phyloP scores from a whole-genome alignment of 345 rosid genomes.

The Citrus medica region DNA sequence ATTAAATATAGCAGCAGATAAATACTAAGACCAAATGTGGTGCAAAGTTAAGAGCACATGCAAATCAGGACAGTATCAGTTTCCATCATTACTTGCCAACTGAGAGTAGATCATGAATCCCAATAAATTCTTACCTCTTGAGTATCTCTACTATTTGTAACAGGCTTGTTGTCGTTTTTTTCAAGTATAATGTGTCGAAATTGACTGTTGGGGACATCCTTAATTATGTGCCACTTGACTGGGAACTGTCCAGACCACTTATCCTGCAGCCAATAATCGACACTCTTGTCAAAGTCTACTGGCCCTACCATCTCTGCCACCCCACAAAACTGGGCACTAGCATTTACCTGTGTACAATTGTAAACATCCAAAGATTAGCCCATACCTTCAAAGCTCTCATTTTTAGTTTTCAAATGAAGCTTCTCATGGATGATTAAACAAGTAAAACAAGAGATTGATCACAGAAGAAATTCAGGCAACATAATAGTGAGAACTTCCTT shows the following conservation, averaged over 20 bases:
- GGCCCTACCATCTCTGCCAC: conserved; percentile 90
- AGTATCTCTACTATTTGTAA: conserved; percentile 89
- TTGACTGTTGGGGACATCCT: conserved; percentile 81
- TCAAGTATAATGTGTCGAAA: conserved; percentile 75
- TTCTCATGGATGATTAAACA: neutral
- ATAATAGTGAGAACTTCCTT: neutral
- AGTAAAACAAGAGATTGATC: neutral
- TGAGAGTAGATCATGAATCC: neutral
- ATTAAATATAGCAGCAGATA: neutral
- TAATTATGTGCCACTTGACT: conserved; percentile 76
- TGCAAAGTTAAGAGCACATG: neutral
- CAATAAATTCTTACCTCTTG: conserved; percentile 60
- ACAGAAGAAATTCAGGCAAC: neutral
- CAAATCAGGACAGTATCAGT: conserved; percentile 1
- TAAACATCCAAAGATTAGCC: neutral
- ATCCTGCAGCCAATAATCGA: conserved; percentile 88
- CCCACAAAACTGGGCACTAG: conserved; percentile 87
- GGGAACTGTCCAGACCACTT: conserved; percentile 91
- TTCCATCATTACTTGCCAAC: neutral
- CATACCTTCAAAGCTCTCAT: neutral
- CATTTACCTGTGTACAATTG: conserved; percentile 53
- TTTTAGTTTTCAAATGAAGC: neutral
- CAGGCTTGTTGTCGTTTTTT: conserved; percentile 84
- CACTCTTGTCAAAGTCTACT: conserved; percentile 74
- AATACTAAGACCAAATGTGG: neutral